A percentile compares a stretch with the other conserved stretches of the same genome.
These are phyloP conservation scores for Fusarium sp. DNA, from an alignment of 2,329 filamentous ascomycete genomes.

Conservation along the genomic window DNA sequence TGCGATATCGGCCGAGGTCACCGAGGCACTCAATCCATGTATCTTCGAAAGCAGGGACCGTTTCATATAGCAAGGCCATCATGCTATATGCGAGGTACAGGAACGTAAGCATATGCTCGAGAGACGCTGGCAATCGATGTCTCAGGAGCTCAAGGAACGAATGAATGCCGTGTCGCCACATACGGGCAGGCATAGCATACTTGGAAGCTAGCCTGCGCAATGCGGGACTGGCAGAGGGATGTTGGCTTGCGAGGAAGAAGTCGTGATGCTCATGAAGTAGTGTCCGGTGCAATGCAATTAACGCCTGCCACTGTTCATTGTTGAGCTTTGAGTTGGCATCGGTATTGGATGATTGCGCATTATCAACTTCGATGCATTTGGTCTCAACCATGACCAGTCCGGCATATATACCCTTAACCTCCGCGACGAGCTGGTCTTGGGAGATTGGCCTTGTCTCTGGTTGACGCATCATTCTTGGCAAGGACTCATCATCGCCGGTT, in stretches of 20 bases:
- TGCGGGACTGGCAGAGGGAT: slow-evolving; percentile 78
- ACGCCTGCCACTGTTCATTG: slow-evolving; percentile 82
- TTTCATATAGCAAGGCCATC: slow-evolving; percentile 88
- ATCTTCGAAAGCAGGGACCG: slow-evolving; percentile 82
- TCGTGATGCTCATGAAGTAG: slow-evolving; percentile 85
- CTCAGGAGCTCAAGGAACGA: slow-evolving; percentile 82
- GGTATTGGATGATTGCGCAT: slow-evolving; percentile 63
- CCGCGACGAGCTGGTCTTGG: slow-evolving; percentile 80
- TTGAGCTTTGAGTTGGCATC: slow-evolving; percentile 59
- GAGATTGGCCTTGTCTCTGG: slow-evolving; percentile 62
- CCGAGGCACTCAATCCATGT: slow-evolving; percentile 96
- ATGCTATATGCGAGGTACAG: slow-evolving; percentile 91
- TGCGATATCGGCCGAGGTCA: slow-evolving; percentile 83
- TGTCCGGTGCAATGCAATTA: slow-evolving; percentile 85
- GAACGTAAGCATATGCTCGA: slow-evolving; percentile 92
- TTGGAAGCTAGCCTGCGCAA: slow-evolving; percentile 78
- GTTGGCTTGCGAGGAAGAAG: slow-evolving; percentile 87
- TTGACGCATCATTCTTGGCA: slow-evolving; percentile 29
- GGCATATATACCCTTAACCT: slow-evolving; percentile 86
- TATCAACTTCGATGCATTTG: slow-evolving; percentile 87
- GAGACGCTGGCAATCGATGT: slow-evolving; percentile 76
- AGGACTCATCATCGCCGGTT: slow-evolving; percentile 14
- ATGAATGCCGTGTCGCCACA: slow-evolving; percentile 96
- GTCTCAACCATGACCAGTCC: slow-evolving; percentile 87
- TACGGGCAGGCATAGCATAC: slow-evolving; percentile 90